phyloP scores from a whole-genome alignment of 192 early-diverging fungal genomes.

The Coemansia sp. region DNA sequence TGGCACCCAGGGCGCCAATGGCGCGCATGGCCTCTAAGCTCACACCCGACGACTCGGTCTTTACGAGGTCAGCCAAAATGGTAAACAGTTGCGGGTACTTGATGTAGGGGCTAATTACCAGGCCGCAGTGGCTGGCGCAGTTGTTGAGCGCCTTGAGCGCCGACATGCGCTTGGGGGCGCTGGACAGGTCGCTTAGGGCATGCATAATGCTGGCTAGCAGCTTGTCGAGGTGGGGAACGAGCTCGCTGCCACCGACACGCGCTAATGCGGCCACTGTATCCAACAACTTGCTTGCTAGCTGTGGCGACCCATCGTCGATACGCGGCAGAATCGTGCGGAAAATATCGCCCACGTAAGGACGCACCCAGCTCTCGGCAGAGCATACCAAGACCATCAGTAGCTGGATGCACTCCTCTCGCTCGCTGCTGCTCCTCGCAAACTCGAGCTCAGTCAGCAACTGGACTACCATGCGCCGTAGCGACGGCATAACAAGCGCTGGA shows the following conservation, averaged over 20 bases:
- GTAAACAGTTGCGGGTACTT: slow-evolving; percentile 86
- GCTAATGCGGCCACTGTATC: slow-evolving; percentile 77
- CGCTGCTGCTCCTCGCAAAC: slow-evolving; percentile 70
- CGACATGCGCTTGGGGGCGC: slow-evolving; percentile 80
- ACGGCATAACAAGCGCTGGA: slow-evolving; percentile 93
- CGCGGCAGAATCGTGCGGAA: slow-evolving; percentile 84
- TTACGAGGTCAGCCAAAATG: slow-evolving; percentile 78
- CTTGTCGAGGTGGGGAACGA: slow-evolving; percentile 79
- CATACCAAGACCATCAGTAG: slow-evolving; percentile 77
- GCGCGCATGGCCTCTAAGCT: slow-evolving; percentile 86
- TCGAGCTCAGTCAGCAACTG: slow-evolving; percentile 91
- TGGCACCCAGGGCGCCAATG: slow-evolving; percentile 91
- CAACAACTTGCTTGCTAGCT: slow-evolving; percentile 58
- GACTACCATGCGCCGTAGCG: slow-evolving; percentile 81
- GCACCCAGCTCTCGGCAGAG: slow-evolving; percentile 78
- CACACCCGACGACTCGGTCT: slow-evolving; percentile 78
- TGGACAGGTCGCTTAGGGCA: slow-evolving; percentile 86
- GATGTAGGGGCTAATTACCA: slow-evolving; percentile 87
- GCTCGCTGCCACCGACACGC: slow-evolving; percentile 81
- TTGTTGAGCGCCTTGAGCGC: slow-evolving; percentile 87
- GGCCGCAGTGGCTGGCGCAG: slow-evolving; percentile 83
- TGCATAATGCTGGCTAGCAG: slow-evolving; percentile 88
- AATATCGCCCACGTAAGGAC: slow-evolving; percentile 90
- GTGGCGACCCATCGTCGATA: slow-evolving; percentile 74
- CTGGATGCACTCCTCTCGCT: slow-evolving; percentile 52